Base-by-base conservation (phyloP, 441 rosid species). In the Pelargonium hybrid region DNA sequence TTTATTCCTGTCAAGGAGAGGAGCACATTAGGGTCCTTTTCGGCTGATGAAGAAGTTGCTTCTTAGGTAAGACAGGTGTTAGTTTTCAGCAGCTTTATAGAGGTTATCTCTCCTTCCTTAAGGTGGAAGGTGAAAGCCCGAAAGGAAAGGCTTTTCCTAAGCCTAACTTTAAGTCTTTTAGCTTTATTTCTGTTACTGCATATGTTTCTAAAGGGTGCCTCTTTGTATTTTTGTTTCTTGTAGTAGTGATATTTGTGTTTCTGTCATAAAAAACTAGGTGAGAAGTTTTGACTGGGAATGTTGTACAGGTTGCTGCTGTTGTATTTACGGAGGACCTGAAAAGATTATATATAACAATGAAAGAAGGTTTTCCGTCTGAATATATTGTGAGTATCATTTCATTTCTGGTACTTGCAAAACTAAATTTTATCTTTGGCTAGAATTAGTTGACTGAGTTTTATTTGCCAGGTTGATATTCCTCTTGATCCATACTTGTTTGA, bases 241-340 rank as follows among this genome's bases (percentile, higher is more conserved):
- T 54, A 18, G 61, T 18, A 15, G 13, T 54, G 8, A 54, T 50
- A 50, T 18, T 54, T 54, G 23, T 54, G 61, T 54, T 48, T 48
- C 15, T 43, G 3, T 48, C 17, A 48, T 13, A 48, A 48, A 48
- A 48, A 48, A 48, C 0, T 48, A 13, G 54, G 54, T 48, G 17
- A n/a, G 54, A 48, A 48, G 61, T 18, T 54, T 18, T 15, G 61
- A 54, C 23, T 54, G 61, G 23, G 7, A 57, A 23, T 76, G 68
- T 75, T 23, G 69, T 59, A 82, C 82, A 93, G 97, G 95, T 93
- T 78, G 96, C 90, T 81, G 97, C 98, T 69, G 85, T 91, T 76
- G 96, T 93, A 72, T 91, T 93, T 81, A 88, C 98, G 1, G 97
- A 93, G 86, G 97, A 93, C 80, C 82, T 93, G 75, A 93, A 93